phyloP scores from a whole-genome alignment of 805 yeast genomes.

The Isabelozyma rhagii region DNA sequence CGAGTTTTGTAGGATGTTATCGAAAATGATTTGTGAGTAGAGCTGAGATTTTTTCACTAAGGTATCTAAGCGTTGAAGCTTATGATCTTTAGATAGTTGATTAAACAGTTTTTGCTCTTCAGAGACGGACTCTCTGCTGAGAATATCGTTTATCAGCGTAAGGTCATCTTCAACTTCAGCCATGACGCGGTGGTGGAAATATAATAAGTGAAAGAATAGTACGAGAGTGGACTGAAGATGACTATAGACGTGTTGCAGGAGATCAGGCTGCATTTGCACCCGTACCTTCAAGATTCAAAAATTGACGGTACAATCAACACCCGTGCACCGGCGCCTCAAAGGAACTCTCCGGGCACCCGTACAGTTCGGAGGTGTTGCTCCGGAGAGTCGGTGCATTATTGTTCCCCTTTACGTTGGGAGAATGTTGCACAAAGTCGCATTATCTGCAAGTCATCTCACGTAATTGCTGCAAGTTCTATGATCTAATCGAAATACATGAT shows the following conservation, averaged over 20 bases:
- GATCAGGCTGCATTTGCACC: background rate
- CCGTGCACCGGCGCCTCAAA: background rate
- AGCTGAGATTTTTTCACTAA: constrained; percentile 86
- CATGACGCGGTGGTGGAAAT: constrained; percentile 1
- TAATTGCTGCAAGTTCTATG: background rate
- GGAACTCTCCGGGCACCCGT: too few relatives aligned
- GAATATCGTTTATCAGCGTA: background rate
- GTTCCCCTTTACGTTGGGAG: background rate
- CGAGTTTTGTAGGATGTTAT: constrained; percentile 60
- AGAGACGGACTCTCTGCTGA: constrained; percentile 4
- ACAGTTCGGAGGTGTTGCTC: background rate
- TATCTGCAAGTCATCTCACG: background rate
- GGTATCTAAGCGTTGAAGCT: constrained; percentile 63
- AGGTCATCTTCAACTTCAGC: constrained; percentile 4
- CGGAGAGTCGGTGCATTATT: background rate
- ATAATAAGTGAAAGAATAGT: background rate
- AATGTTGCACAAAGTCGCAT: background rate
- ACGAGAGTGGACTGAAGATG: background rate
- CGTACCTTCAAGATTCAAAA: background rate
- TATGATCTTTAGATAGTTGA: constrained; percentile 48
- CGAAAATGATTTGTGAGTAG: constrained; percentile 82
- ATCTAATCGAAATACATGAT: background rate
- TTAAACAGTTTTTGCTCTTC: constrained; percentile 42
- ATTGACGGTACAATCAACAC: background rate
- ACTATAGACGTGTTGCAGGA: background rate